Conservation (phyloP, 1,139 yeast genomes). For the Scheffersomyces illinoinensis region DNA sequence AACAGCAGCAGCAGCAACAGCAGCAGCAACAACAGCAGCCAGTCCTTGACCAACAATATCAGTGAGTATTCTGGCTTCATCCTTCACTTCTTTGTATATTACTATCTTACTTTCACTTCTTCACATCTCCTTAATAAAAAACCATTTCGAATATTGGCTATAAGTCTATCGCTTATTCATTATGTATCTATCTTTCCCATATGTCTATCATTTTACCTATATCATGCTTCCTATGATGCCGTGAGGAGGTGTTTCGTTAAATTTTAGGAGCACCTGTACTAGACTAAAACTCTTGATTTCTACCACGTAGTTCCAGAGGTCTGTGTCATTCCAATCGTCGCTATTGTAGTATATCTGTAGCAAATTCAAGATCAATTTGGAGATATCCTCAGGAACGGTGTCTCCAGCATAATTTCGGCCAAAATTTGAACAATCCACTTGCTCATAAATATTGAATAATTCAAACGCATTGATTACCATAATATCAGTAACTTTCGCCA, state of each 20-base stretch:
- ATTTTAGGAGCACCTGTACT: constrained; percentile 19
- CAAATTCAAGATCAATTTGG: constrained; percentile 10
- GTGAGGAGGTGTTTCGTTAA: constrained; percentile 15
- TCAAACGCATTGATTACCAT: constrained; percentile 5
- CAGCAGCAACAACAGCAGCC: constrained; percentile 10
- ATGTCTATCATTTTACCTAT: neutral
- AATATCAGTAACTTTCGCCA: neutral
- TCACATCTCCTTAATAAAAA: neutral
- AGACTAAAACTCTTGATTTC: constrained; percentile 17
- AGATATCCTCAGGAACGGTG: constrained; percentile 8
- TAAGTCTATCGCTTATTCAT: neutral
- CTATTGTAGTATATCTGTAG: constrained; percentile 11
- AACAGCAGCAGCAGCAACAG: constrained; percentile 10
- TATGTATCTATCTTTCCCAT: constrained; percentile 1
- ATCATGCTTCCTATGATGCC: constrained; percentile 5
- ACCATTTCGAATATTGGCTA: neutral
- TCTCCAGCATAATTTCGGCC: constrained; percentile 7
- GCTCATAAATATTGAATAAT: constrained; percentile 10
- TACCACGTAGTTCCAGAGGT: constrained; percentile 20
- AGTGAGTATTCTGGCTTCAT: constrained; percentile 1
- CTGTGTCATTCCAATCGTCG: constrained; percentile 8
- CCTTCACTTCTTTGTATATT: neutral
- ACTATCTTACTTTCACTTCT: neutral
- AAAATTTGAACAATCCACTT: constrained; percentile 6
- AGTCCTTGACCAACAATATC: constrained; percentile 10